These are phyloP conservation scores for Serendipita sp. DNA, from an alignment of 768 basidiomycete species.

Conservation along the genomic window DNA sequence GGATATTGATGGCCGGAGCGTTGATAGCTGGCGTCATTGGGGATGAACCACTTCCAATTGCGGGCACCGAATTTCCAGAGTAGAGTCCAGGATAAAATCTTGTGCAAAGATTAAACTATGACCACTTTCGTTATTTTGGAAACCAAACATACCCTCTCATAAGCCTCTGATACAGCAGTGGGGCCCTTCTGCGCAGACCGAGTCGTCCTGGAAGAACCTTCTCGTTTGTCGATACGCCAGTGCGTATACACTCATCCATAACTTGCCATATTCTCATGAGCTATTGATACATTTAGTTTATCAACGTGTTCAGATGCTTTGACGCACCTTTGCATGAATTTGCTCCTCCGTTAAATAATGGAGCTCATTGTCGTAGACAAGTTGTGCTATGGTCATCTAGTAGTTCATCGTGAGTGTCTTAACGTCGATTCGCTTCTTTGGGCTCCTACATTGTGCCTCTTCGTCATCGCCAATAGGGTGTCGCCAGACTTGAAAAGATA, in stretches of 20 bases:
- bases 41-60: conserved; percentile 21
- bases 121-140: not conserved
- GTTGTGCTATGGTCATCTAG: conserved; percentile 85
- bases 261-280: conserved; percentile 74
- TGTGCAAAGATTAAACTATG: not conserved
- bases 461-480: conserved; percentile 57
- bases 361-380: conserved; percentile 84
- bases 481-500: conserved; percentile 73
- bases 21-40: conserved; percentile 15
- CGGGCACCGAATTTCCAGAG: conserved; percentile 20
- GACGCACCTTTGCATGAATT: conserved; percentile 50
- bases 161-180: conserved; percentile 73
- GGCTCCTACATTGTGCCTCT: conserved; percentile 59
- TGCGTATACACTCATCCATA: conserved; percentile 83
- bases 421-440: not conserved
- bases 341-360: conserved; percentile 61
- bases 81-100: conserved; percentile 37
- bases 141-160: conserved; percentile 60
- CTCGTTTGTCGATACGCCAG: conserved; percentile 69
- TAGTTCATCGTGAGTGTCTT: not conserved
- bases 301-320: not conserved
- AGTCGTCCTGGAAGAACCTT: conserved; percentile 77
- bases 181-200: conserved; percentile 63
- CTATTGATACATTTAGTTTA: conserved; percentile 14
- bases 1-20: conserved; percentile 13